Base-by-base conservation (phyloP, 768 basidiomycete genomes). In the Termitomyces sp. region DNA sequence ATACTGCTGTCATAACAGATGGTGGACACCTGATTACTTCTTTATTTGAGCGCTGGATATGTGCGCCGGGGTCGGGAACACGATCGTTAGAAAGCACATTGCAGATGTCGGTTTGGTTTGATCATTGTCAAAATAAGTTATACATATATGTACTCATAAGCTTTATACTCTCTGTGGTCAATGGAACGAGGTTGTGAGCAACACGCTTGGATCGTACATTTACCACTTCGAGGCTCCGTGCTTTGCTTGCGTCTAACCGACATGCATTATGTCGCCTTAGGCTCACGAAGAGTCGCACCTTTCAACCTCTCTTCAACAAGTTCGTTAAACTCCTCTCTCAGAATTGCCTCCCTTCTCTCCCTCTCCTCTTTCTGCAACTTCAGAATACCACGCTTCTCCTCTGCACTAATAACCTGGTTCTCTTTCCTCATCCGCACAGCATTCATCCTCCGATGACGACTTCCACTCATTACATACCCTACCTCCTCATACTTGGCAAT, bases 361-460 rank as follows among this genome's bases (percentile, higher is more conserved):
- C 89, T 84, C 75, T 99, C 97, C 70, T 98, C 96, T 68, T 78
- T 89, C 73, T 98, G 96, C 70, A 98, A 66, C 73, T 97, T 96
- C 68, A 98, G 68, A 57, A 98, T 95, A 37, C 93, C 91, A 35
- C 97, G 75, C 79, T 98, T 98, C 80, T 99, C 97, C 73, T 98
- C 97, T 1, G 96, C 94, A 64, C 89, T 92, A 68, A 99, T 99
- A 61, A 98, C 95, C 74, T 99, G 97, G 75, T 99, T 98, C 77
- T 99, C 97, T 79, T 98, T 98, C 67, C 96, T 78, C 85, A 99
- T 91, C 58, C 97, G 90, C 44, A 99, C 96, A 0, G 97, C 96
- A 63, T 98, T 99, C 97, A 99, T 99, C 71, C 94, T 81, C 61
- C 90, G 82, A 71, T 99, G 94, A 60, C 96, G 77, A 65, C 85